Conservation (phyloP, 495 filamentous ascomycete genomes). For the Penicillium bialowiezense region DNA sequence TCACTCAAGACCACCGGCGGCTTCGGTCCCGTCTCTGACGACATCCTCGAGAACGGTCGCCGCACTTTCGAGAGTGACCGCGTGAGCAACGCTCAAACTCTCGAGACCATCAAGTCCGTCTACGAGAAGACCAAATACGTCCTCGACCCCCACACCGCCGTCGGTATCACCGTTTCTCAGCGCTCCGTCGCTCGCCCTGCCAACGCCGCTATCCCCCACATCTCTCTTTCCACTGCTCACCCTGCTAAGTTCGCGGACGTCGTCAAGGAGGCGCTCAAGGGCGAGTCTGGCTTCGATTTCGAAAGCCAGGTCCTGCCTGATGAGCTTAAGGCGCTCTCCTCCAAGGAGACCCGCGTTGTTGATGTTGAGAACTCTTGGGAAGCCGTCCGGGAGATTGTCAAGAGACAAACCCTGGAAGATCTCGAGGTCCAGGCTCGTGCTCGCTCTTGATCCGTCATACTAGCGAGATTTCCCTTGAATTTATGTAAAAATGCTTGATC, state of each 20-base stretch:
- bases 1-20: slow-evolving; percentile 68
- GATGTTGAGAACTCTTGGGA: slow-evolving; percentile 35
- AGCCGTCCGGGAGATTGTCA: slow-evolving; percentile 39
- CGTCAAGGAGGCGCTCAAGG: slow-evolving; percentile 70
- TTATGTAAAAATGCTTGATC: not conserved
- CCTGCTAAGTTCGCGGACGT: slow-evolving; percentile 88
- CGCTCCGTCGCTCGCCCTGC: slow-evolving; percentile 58
- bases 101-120: slow-evolving; percentile 19
- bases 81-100: slow-evolving; percentile 8
- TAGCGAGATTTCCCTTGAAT: not conserved
- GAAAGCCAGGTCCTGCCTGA: slow-evolving; percentile 65
- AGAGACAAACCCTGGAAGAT: slow-evolving; percentile 3
- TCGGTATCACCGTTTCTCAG: slow-evolving; percentile 71
- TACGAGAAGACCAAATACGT: slow-evolving; percentile 53
- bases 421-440: not conserved
- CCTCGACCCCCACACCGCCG: slow-evolving; percentile 87
- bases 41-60: slow-evolving; percentile 55
- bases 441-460: not conserved
- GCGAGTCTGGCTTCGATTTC: slow-evolving; percentile 66
- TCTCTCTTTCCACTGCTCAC: slow-evolving; percentile 87
- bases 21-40: slow-evolving; percentile 61
- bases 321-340: slow-evolving; percentile 72
- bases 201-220: slow-evolving; percentile 49
- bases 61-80: slow-evolving; percentile 46
- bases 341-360: slow-evolving; percentile 47